phyloP scores from a whole-genome alignment of 2,329 filamentous ascomycete species.

The Neofusicoccum sp. region DNA sequence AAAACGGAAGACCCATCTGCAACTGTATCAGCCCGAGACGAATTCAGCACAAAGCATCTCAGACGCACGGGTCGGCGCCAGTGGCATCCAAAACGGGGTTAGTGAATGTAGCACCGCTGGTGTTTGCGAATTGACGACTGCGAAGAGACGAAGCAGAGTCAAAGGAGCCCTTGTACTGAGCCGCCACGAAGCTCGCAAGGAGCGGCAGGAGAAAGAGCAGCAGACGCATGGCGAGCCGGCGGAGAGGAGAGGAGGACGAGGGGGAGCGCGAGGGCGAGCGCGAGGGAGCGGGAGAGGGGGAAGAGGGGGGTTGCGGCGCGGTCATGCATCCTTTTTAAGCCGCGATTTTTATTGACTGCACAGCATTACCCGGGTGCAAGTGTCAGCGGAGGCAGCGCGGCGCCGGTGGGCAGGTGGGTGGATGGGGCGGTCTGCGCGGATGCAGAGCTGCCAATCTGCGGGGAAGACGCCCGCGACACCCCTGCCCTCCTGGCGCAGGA shows the following conservation, averaged over 20 bases:
- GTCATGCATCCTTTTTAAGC: conserved; percentile 5
- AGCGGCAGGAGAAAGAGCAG: conserved; percentile 12
- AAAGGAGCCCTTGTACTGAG: conserved; percentile 13
- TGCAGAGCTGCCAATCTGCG: conserved; percentile 4
- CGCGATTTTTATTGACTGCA: background rate
- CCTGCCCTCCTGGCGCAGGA: background rate
- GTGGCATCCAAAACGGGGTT: conserved; percentile 44
- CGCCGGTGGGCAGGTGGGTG: background rate
- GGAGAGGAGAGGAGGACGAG: background rate
- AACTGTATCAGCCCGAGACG: too few relatives aligned
- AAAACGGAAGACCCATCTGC: conserved; percentile 43
- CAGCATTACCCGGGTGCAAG: background rate
- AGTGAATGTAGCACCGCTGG: conserved; percentile 37
- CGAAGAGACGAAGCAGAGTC: background rate
- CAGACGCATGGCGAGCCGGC: background rate
- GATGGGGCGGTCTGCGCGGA: background rate
- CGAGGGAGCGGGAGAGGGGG: background rate
- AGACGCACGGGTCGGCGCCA: conserved; percentile 45
- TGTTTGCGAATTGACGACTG: conserved; percentile 13
- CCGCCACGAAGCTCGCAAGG: conserved; percentile 8
- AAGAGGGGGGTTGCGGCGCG: background rate
- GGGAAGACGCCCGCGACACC: background rate
- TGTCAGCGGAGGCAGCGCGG: background rate
- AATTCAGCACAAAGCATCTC: too few relatives aligned
- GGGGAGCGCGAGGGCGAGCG: background rate